Evolutionary conservation across 495 filamentous ascomycete species (phyloP), one percentile per base, ranked within the genome.

Genomic region (Neurospora sp.): DNA sequence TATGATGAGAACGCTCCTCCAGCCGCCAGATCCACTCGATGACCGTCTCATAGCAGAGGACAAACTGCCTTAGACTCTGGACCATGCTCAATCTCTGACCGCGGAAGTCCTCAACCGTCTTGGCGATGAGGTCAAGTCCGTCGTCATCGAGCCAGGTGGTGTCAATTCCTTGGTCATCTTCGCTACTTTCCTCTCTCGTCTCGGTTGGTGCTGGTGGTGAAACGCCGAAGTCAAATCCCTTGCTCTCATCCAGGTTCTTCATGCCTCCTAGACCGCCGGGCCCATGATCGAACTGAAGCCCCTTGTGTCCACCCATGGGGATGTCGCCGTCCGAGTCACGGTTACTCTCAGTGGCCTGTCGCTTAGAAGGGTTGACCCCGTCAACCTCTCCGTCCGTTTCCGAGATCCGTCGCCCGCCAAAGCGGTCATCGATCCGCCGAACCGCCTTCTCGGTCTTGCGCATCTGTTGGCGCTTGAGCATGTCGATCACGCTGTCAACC

Each of bases 11-110:
- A 35, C 70, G 76, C 38, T 84, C 79, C 59, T 86, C 79, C 14
- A 83, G 44, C 71, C 84, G 78, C 73, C 74, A 77, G 20, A 94
- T 81, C 96, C 96, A 99, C 81, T 98, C 96, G 53, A 97, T 82
- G 8, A 98, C 87, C 38, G 92, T 96, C 82, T 99, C 96, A 79
- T 99, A 99, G 78, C 96, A 99, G 45, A 99, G 87, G 71, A 97
- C 95, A 81, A 91, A 99, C 81, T 99, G 96, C 74, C 93, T 88
- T 74, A 99, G 83, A 75, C 92, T 97, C 82, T 99, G 96, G 70
- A 99, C 95, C 96, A 98, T 98, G 82, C 94, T 97, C 8, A 97
- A 81, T 72, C 96, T 84, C 82, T 99, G 96, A 8, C 84, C 85
- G 40, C 96, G 86, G 78, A 99, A 96, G 77, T 98, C 93, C 74